Evolutionary conservation across 2,329 filamentous ascomycete genomes (phyloP), one percentile per base, ranked within the genome.

Genomic region (Penicillium vulpinum): DNA sequence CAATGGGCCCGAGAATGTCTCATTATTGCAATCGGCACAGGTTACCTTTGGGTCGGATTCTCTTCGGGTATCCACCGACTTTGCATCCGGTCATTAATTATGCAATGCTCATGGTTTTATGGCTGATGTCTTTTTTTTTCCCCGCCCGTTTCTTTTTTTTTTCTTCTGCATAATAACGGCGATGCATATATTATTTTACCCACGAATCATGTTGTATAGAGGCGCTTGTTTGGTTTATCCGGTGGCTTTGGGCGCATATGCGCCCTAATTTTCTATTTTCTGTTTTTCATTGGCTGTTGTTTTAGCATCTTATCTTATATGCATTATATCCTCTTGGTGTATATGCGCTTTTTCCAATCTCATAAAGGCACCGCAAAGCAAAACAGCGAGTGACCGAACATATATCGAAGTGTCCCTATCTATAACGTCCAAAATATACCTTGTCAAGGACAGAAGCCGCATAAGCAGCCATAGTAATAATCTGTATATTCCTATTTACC

Each of bases 121-220:
- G 54, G 26, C 5, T 56, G 45, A 55, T 54, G 54, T 45, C 45
- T 36, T 29, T 8, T 38, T 39, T 45, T 48, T 55, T 51, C 16
- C 18, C 29, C 15, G 8, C 28, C n/a, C n/a, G 5, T 43, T 43
- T 49, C 28, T 49, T 48, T 55, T 15, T 38, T 22, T 21, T 29
- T 31, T 22, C 16, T 11, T 2, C 7, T 60, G 58, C 59, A 53
- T 62, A 54, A 53, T 59, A 56, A 56, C 56, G 45, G 58, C 50
- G 51, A 59, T 60, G 53, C 53, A 62, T 59, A 54, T 58, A 61
- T 49, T 29, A 40, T 54, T n/a, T 43, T 44, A 62, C 22, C 36
- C 50, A 54, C 51, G 60, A 63, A 59, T 64, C 57, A 67, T 64
- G 60, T 62, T 54, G 35, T 57, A 38, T 61, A 65, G 59, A 64